Evolutionary conservation across 2,329 filamentous ascomycete species (phyloP).

Genomic region (Orbilia blumenaviensis): DNA sequence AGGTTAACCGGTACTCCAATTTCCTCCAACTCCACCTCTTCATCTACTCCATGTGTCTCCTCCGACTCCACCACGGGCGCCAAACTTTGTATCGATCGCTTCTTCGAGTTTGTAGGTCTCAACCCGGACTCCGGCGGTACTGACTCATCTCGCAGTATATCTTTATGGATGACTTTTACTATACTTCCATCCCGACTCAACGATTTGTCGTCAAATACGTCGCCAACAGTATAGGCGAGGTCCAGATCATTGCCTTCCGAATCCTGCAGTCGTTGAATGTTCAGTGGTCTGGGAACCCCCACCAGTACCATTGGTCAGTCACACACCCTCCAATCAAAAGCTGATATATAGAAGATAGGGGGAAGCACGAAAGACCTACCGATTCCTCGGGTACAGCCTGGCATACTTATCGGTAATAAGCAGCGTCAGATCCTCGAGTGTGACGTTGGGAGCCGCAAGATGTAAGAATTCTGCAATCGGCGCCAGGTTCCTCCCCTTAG

Average conservation of each 20-base stretch:
- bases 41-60: conserved; percentile 53
- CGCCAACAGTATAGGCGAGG: conserved; percentile 55
- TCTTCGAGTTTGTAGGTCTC: conserved; percentile 44
- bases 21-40: conserved; percentile 50
- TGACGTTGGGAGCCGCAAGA: conserved; percentile 53
- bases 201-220: conserved; percentile 57
- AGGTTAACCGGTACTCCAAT: conserved; percentile 30
- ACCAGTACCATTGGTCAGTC: too few species aligned
- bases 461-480: conserved; percentile 55
- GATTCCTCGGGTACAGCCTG: conserved; percentile 56
- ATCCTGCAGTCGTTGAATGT: conserved; percentile 57
- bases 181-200: conserved; percentile 54
- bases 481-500: conserved; percentile 39
- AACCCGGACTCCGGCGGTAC: conserved; percentile 57
- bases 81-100: conserved; percentile 31
- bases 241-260: conserved; percentile 57
- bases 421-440: conserved; percentile 55
- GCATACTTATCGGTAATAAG: conserved; percentile 55
- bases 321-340: neutral
- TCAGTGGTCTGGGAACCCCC: conserved; percentile 47
- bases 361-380: conserved; percentile 44
- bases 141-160: conserved; percentile 54
- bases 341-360: neutral
- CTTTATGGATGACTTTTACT: conserved; percentile 56
- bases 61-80: conserved; percentile 40